Evolutionary conservation across 2,329 filamentous ascomycete species (phyloP).

Genomic region (Penicillium sp.): DNA sequence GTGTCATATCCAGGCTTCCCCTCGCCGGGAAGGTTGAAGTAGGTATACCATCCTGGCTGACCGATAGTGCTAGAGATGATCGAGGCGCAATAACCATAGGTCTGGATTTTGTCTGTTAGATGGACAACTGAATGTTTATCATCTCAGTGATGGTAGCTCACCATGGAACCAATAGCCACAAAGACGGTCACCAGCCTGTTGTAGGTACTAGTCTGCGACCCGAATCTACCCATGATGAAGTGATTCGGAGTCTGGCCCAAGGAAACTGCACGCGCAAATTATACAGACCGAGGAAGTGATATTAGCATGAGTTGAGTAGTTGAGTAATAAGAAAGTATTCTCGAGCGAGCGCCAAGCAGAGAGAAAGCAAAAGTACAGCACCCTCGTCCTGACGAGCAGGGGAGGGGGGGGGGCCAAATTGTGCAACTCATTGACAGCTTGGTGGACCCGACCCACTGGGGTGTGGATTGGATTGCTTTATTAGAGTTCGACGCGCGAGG

Average conservation of each 20-base stretch:
- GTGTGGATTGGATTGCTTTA: not conserved
- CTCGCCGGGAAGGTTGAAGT: slow-evolving; percentile 51
- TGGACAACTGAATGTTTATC: too few relatives aligned
- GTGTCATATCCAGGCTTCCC: slow-evolving; percentile 52
- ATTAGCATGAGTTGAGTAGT: slow-evolving; percentile 1
- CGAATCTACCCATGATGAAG: slow-evolving; percentile 34
- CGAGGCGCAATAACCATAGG: slow-evolving; percentile 57
- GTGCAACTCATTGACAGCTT: not conserved
- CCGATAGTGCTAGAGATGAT: slow-evolving; percentile 59
- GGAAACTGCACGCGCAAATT: not conserved
- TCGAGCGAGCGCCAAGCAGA: too few relatives aligned
- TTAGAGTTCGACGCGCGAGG: not conserved
- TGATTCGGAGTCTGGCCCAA: not conserved
- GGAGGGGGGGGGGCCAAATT: not conserved
- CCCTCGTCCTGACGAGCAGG: not conserved
- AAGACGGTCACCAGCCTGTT: slow-evolving; percentile 45
- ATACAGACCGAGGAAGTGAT: not conserved
- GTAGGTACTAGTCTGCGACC: slow-evolving; percentile 43
- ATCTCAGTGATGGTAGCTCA: too few relatives aligned
- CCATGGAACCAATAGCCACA: slow-evolving; percentile 46
- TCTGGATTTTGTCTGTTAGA: too few relatives aligned
- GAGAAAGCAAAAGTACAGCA: not conserved
- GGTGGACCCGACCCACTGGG: not conserved
- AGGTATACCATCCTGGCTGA: slow-evolving; percentile 57
- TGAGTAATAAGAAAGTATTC: too few relatives aligned